Conservation (phyloP, 176 grass and related monocot species). For the Oryza nivara region DNA sequence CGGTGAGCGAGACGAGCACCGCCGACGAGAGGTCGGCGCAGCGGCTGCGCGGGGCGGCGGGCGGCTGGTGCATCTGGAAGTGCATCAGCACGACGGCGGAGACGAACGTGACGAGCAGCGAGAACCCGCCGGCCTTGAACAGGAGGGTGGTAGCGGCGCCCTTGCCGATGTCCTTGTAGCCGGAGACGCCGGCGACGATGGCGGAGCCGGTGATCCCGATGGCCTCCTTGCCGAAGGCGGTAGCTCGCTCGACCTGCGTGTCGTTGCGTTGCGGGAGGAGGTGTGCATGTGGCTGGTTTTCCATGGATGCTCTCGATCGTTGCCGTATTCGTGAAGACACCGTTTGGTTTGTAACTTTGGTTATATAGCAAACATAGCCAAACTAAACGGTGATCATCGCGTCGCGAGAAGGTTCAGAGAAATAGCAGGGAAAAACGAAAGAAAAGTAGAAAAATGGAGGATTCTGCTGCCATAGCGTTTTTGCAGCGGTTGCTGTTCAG, state of each 20-base stretch:
- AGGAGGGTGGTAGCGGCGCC: neutral
- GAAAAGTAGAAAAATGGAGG: too few species aligned
- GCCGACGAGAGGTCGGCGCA: neutral
- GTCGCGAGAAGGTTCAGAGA: slow-evolving; percentile 9
- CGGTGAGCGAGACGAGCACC: neutral
- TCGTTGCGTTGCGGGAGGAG: neutral
- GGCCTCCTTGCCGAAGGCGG: slow-evolving; percentile 7
- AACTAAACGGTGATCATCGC: too few species aligned
- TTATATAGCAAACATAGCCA: too few species aligned
- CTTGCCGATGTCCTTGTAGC: slow-evolving; percentile 8
- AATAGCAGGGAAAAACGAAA: neutral
- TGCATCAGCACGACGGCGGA: neutral
- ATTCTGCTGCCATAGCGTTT: too few species aligned
- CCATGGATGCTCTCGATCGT: neutral
- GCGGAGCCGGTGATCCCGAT: slow-evolving; percentile 12
- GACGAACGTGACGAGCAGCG: slow-evolving; percentile 6
- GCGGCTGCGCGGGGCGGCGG: neutral
- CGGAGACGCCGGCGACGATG: slow-evolving; percentile 10
- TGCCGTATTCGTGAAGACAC: neutral
- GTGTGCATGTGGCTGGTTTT: neutral
- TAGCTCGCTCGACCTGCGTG: neutral
- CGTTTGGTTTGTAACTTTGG: too few species aligned
- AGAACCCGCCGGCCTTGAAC: neutral
- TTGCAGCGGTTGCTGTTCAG: too few species aligned
- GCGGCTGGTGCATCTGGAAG: neutral